Percentiles rank a stretch among this genome's conserved stretches.
These are phyloP conservation scores for Thymus mandschuricus DNA, from an alignment of 257 asterid genomes.

Conservation along the genomic window DNA sequence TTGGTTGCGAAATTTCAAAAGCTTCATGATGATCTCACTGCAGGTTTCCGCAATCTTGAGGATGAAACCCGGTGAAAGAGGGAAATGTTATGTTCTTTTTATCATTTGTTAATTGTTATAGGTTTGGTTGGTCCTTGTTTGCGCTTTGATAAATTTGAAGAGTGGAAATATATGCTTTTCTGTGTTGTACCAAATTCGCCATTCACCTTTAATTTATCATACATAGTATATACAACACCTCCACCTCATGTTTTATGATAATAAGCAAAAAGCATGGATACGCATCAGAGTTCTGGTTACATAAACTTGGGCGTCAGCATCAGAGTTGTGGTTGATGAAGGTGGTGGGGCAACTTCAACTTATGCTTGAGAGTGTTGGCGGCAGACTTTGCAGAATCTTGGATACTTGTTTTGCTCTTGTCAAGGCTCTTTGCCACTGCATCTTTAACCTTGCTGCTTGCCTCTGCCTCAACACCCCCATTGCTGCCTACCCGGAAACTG, in stretches of 20 bases:
- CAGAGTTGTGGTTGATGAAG: too few species aligned
- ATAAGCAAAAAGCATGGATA: too few species aligned
- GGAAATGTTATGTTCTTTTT: neutral
- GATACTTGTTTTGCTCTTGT: constrained; percentile 34
- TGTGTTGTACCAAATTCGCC: too few species aligned
- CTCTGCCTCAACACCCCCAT: neutral
- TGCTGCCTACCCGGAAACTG: constrained; percentile 27
- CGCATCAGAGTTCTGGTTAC: too few species aligned
- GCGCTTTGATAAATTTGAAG: neutral
- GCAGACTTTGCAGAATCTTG: constrained; percentile 43
- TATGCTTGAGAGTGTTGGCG: constrained; percentile 12
- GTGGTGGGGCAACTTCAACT: neutral
- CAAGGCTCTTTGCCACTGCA: constrained; percentile 48
- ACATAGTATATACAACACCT: too few species aligned
- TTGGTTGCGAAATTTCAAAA: constrained; percentile 77
- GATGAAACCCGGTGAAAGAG: constrained; percentile 77
- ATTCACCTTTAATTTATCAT: too few species aligned
- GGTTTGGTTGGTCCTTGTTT: neutral
- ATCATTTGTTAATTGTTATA: neutral
- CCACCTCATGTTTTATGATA: too few species aligned
- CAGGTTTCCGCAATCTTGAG: constrained; percentile 98
- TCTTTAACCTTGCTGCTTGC: constrained; percentile 38
- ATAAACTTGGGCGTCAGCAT: too few species aligned
- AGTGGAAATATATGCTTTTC: neutral
- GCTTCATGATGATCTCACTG: constrained; percentile 79